Evolutionary conservation across 164 flowering plant genomes (phyloP).

Genomic region (Berberis thunbergii): DNA sequence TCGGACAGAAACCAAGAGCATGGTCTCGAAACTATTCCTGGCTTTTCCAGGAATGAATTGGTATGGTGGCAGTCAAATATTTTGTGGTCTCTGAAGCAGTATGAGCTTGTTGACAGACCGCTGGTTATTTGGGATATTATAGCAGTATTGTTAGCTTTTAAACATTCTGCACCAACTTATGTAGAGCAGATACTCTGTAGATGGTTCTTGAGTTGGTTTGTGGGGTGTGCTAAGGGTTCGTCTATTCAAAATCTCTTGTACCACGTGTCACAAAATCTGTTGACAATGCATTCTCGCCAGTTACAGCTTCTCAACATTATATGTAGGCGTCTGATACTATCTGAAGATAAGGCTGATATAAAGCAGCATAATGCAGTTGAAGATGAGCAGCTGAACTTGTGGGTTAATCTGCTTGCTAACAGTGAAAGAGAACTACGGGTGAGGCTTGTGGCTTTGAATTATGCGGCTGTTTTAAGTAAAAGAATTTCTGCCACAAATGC

Average conservation of each 20-base stretch:
- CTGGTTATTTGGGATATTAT: conserved; percentile 75
- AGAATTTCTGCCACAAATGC: conserved; percentile 12
- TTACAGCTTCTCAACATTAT: conserved; percentile 70
- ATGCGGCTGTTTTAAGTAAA: conserved; percentile 29
- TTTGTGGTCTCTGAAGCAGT: conserved; percentile 51
- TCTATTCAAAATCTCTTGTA: conserved; percentile 25
- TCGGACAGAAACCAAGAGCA: conserved; percentile 13
- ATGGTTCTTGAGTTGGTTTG: conserved; percentile 52
- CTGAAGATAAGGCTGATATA: conserved; percentile 34
- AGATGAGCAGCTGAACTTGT: conserved; percentile 25
- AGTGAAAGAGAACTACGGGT: conserved; percentile 67
- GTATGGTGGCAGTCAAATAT: conserved; percentile 53
- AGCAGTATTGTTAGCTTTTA: conserved; percentile 61
- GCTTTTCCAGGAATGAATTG: conserved; percentile 40
- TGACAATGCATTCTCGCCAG: conserved; percentile 38
- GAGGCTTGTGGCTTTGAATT: conserved; percentile 57
- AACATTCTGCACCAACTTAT: conserved; percentile 37
- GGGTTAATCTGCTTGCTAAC: conserved; percentile 42
- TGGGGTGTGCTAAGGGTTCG: conserved; percentile 10
- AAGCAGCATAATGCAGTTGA: conserved; percentile 17
- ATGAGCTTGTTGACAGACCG: conserved; percentile 30
- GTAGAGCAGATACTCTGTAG: conserved; percentile 35
- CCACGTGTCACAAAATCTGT: conserved; percentile 18
- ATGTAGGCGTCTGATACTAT: conserved; percentile 48
- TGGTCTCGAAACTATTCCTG: conserved; percentile 24